Conservation (phyloP, 257 asterid species). For the Solanum sejunctum region DNA sequence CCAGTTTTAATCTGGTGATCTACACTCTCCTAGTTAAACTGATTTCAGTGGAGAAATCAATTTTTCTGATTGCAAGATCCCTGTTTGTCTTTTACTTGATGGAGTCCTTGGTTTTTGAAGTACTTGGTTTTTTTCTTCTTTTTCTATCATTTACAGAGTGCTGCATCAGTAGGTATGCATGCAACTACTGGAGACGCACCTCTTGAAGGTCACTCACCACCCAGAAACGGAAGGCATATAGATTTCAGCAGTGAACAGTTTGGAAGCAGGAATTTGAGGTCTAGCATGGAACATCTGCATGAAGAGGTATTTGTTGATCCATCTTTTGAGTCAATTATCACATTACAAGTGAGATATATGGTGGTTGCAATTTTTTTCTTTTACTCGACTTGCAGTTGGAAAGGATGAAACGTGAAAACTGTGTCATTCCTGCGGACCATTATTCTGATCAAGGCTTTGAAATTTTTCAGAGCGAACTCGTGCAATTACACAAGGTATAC, state of each 20-base stretch:
- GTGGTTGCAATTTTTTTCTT: neutral
- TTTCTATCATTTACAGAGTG: conserved; percentile 21
- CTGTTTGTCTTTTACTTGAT: neutral
- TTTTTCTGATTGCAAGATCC: neutral
- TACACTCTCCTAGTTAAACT: neutral
- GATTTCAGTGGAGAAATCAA: neutral
- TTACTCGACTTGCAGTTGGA: conserved; percentile 53
- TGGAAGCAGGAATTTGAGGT: conserved; percentile 46
- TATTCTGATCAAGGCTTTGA: conserved; percentile 26
- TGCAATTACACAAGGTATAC: conserved; percentile 59
- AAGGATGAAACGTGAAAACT: conserved; percentile 81
- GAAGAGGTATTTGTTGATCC: conserved; percentile 50
- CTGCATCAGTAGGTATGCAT: conserved; percentile 3
- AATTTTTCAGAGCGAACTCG: conserved; percentile 39
- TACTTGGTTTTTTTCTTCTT: neutral
- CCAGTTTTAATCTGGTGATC: neutral
- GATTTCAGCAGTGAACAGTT: conserved; percentile 15
- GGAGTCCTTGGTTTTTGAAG: conserved; percentile 6
- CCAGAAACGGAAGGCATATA: conserved; percentile 23
- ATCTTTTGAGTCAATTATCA: neutral
- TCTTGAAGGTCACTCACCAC: conserved; percentile 11
- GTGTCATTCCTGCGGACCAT: conserved; percentile 15
- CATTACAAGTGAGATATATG: neutral
- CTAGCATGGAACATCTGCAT: conserved; percentile 73
- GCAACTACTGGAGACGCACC: conserved; percentile 10